phyloP scores from a whole-genome alignment of 2,329 filamentous ascomycete species.

The Chaetoscypha palmicola region DNA sequence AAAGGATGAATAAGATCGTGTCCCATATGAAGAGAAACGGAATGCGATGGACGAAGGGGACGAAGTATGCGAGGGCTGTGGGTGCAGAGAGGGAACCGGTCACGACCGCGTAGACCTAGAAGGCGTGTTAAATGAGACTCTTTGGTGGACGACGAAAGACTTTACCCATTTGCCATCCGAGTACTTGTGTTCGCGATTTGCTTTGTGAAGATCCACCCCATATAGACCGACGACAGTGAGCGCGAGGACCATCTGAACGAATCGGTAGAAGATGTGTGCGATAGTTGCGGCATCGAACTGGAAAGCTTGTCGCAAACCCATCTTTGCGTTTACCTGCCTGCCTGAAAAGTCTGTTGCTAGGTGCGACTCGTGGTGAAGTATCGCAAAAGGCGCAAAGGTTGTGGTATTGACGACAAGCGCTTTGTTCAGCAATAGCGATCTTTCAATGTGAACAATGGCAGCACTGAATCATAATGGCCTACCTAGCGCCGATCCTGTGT shows the following conservation, averaged over 20 bases:
- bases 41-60: conserved; percentile 53
- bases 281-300: conserved; percentile 36
- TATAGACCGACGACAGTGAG: conserved; percentile 75
- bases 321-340: too few species aligned
- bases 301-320: conserved; percentile 17
- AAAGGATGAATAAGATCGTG: conserved; percentile 65
- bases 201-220: conserved; percentile 56
- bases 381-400: too few species aligned
- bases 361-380: too few species aligned
- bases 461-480: too few species aligned
- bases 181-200: conserved; percentile 42
- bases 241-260: conserved; percentile 70
- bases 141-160: conserved; percentile 21
- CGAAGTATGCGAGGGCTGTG: conserved; percentile 57
- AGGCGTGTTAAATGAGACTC: not conserved
- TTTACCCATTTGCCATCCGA: conserved; percentile 65
- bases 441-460: too few species aligned
- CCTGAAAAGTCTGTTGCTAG: too few species aligned
- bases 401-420: too few species aligned
- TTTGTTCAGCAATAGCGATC: too few species aligned
- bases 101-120: conserved; percentile 63
- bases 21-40: conserved; percentile 60
- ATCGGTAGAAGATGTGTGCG: conserved; percentile 56
- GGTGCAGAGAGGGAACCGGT: conserved; percentile 59
- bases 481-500: too few species aligned